Evolutionary conservation across 2,329 filamentous ascomycete genomes (phyloP).

Genomic region (Rhynchosporium secalis): DNA sequence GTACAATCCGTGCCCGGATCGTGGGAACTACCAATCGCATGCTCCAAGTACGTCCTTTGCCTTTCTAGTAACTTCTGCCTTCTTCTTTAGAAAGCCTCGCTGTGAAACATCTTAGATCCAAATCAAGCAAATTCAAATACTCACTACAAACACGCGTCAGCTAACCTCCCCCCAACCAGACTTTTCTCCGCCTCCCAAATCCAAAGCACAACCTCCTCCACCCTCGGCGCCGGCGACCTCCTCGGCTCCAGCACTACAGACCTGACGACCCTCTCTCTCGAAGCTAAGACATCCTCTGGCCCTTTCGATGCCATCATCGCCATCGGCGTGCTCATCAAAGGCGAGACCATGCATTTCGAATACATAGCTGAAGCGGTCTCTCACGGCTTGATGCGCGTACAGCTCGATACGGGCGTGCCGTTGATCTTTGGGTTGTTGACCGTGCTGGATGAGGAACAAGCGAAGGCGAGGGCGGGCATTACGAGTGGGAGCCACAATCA

Average conservation of each 20-base stretch:
- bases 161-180: slow-evolving; percentile 45
- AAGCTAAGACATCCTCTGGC: slow-evolving; percentile 47
- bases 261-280: slow-evolving; percentile 52
- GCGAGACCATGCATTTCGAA: slow-evolving; percentile 99
- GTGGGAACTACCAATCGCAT: slow-evolving; percentile 91
- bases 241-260: slow-evolving; percentile 69
- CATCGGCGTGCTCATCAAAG: slow-evolving; percentile 95
- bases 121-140: background rate
- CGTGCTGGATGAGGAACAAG: slow-evolving; percentile 85
- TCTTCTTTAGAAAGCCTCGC: no score
- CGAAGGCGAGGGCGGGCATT: slow-evolving; percentile 78
- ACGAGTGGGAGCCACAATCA: slow-evolving; percentile 87
- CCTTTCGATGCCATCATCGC: slow-evolving; percentile 94
- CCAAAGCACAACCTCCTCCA: slow-evolving; percentile 66
- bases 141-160: background rate
- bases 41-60: slow-evolving; percentile 46
- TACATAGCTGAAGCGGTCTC: slow-evolving; percentile 93
- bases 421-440: slow-evolving; percentile 93
- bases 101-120: background rate
- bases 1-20: slow-evolving; percentile 88
- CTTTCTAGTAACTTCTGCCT: background rate
- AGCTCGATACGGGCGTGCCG: slow-evolving; percentile 84
- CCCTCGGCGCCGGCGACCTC: slow-evolving; percentile 70
- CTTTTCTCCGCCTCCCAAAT: slow-evolving; percentile 85
- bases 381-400: slow-evolving; percentile 91